A percentile compares a stretch with the other conserved stretches of the same genome.
phyloP scores from a whole-genome alignment of 805 yeast genomes.

The Saccharomycopsis fermentans region DNA sequence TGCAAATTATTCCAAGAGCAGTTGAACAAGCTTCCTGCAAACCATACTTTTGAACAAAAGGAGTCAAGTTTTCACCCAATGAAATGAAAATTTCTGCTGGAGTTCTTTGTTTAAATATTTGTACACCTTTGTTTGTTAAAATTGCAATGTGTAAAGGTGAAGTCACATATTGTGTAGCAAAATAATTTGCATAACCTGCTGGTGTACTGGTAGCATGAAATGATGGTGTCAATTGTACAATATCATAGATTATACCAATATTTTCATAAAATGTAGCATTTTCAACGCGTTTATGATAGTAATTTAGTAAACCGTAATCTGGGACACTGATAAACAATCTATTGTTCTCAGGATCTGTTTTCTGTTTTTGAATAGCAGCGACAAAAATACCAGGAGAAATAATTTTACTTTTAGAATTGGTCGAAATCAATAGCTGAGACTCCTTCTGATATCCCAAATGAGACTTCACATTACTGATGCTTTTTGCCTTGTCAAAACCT shows the following conservation, averaged over 20 bases:
- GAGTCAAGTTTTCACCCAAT: conserved; percentile 56
- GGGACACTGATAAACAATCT: conserved; percentile 67
- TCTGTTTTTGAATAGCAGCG: conserved; percentile 39
- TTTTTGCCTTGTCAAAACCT: conserved; percentile 14
- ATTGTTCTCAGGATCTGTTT: conserved; percentile 23
- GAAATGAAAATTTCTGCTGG: conserved; percentile 71
- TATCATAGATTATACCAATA: conserved; percentile 56
- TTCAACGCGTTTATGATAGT: conserved; percentile 61
- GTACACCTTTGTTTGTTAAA: conserved; percentile 69
- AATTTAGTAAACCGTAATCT: conserved; percentile 76
- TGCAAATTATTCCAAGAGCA: conserved; percentile 74
- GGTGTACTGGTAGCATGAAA: conserved; percentile 69
- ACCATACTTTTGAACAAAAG: conserved; percentile 73
- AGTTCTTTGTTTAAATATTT: conserved; percentile 64
- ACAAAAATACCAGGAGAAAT: conserved; percentile 83
- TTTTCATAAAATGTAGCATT: conserved; percentile 67
- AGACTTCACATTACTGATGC: background rate
- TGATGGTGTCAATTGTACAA: conserved; percentile 58
- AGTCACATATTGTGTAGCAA: conserved; percentile 74
- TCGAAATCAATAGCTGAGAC: conserved; percentile 42
- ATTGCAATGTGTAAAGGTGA: conserved; percentile 67
- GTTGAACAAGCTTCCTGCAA: conserved; percentile 84
- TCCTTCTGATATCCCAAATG: conserved; percentile 43
- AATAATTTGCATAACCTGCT: conserved; percentile 72
- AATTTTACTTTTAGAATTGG: conserved; percentile 48